Base-by-base conservation (phyloP, 2,329 filamentous ascomycete genomes). In the Arthrobotrys megalospora region DNA sequence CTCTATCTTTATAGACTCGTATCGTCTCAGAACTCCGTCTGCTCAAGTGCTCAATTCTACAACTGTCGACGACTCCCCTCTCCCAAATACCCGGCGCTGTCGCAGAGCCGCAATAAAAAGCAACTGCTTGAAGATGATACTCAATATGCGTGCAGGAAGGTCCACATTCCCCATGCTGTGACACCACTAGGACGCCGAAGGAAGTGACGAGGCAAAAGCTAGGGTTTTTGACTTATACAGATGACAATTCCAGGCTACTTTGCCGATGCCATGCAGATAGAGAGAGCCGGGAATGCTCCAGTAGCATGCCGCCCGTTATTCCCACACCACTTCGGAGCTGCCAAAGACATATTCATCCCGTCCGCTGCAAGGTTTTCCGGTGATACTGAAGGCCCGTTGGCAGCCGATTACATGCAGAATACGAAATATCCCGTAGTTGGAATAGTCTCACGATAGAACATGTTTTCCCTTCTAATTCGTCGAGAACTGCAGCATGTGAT, bases 251-350 rank as follows among this genome's bases (percentile, higher is more conserved):
- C 3, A 34, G 14, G 14, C 12, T 5, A 34, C n/a, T 8, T 14
- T 21, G 53, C 53, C 53, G 53, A 58, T 36, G 32, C n/a, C 55
- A 38, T 60, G 55, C 55, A 60, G 36, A 60, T 60, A 58, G 21
- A 34, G 10, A 58, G 8, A n/a, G 3, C 36, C 19, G 24, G 50
- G 50, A 43, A 28, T 43, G 28, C 19, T n/a, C n/a, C 36, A 28
- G 3, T 14, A 10, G 19, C 16, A 24, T 41, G 6, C 16, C 21
- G 16, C 16, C 36, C 52, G n/a, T 7, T 6, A 28, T 0, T 41
- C n/a, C n/a, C 55, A 60, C 36, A 60, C 36, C 55, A 43, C 16
- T n/a, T 43, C 19, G 19, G 19, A 28, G 7, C 2, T 11, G 19
- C 55, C 10, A 21, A 43, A 60, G 19, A 24, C 34, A 60, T 45